Base-by-base conservation (phyloP, 2,329 filamentous ascomycete species). In the Calonectria montana region DNA sequence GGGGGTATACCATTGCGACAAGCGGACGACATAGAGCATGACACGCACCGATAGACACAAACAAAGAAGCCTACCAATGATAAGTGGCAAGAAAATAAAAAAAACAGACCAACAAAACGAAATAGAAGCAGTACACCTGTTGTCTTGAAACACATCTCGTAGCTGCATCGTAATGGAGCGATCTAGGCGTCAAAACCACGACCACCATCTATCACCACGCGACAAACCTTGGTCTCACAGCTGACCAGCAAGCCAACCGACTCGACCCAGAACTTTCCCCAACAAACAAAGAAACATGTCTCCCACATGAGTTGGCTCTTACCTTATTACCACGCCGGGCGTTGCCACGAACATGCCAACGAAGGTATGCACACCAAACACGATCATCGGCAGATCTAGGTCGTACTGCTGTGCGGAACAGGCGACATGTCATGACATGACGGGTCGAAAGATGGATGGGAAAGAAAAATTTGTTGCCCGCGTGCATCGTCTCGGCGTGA, bases 401-500 rank as follows among this genome's bases (percentile, higher is more conserved):
- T 70, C 23, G 47, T 37, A 50, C 67, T 13, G 61, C 41, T 10
- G 31, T 21, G 31, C 25, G 27, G 31, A 37, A 23, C n/a, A 13
- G 50, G 53, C 41, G 18, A 29, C 29, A 37, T 53, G 31, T 45
- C 57, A 62, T 53, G 53, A 39, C 25, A 18, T 16, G 53, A 39
- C n/a, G 31, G 53, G 35, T 21, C 16, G 53, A 39, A 35, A 7
- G 31, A 25, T 25, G 21, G 8, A 53, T 13, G 25, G 23, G n/a
- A 43, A 21, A 45, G 15, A 27, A 47, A 55, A 31, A 65, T 53
- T 41, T 50, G 59, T 62, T 13, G 37, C 37, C 53, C 53, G 31
- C 53, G 37, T 41, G 37, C 61, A 53, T 47, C 55, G 21, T 25
- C 15, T 23, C 53, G 57, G 61, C 68, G 70, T 67, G 71, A 75